Percentiles rank a stretch among this genome's conserved stretches.
phyloP scores from a whole-genome alignment of 1,284 basidiomycete genomes.

The Xerocomus cyaneibrunnescens region DNA sequence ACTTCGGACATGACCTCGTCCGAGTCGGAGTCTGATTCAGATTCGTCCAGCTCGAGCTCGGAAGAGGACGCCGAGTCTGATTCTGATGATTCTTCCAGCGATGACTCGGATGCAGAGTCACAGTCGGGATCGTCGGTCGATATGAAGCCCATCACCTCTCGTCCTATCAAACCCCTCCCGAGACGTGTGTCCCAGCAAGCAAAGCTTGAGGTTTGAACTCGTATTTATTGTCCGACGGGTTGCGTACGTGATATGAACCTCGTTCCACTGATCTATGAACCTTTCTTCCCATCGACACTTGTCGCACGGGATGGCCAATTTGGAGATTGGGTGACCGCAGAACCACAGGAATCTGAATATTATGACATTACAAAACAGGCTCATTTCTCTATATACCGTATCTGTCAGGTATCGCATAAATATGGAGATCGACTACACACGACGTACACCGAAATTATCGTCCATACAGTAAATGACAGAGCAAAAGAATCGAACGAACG shows the following conservation, averaged over 20 bases:
- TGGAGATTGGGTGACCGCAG: background rate
- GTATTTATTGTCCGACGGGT: background rate
- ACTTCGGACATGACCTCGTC: constrained; percentile 11
- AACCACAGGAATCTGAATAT: background rate
- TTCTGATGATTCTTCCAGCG: constrained; percentile 5
- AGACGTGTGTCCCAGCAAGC: constrained; percentile 28
- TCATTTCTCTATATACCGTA: constrained; percentile 3
- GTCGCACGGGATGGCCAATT: background rate
- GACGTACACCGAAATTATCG: constrained; percentile 1
- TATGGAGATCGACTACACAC: constrained; percentile 10
- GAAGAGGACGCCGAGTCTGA: constrained; percentile 20
- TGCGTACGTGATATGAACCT: background rate
- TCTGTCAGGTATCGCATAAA: constrained; percentile 6
- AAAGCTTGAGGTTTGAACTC: constrained; percentile 16
- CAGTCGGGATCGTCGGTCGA: constrained; percentile 33
- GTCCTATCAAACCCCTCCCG: constrained; percentile 45
- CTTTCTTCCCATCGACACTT: background rate
- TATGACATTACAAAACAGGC: constrained; percentile 6
- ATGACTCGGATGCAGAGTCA: constrained; percentile 31
- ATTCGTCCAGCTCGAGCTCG: constrained; percentile 18
- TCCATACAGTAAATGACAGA: constrained; percentile 1
- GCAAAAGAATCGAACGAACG: background rate
- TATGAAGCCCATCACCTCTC: constrained; percentile 39
- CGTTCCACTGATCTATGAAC: background rate
- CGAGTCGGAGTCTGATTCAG: constrained; percentile 16